phyloP scores from a whole-genome alignment of 169 alveolate genomes.

The Amoebophrya sp. region DNA sequence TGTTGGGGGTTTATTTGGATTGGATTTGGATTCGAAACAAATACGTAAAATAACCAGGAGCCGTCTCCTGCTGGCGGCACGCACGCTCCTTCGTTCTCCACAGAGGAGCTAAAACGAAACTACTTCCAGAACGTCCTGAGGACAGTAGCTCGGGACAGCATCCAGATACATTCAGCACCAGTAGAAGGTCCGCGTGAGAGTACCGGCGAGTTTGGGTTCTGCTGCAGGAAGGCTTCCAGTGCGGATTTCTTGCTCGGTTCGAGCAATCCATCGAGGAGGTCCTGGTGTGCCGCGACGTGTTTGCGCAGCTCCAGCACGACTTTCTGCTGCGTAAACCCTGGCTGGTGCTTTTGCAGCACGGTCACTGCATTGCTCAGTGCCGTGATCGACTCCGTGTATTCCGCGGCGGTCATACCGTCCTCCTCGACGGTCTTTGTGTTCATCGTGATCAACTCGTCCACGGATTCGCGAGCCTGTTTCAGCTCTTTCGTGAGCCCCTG shows the following conservation, averaged over 20 bases:
- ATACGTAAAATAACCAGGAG: neutral
- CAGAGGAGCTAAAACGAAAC: too few species aligned
- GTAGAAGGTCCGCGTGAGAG: neutral
- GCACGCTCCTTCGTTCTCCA: neutral
- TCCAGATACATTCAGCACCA: too few species aligned
- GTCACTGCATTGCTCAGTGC: neutral
- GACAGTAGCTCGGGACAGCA: too few species aligned
- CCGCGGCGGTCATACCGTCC: neutral
- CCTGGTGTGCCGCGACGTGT: neutral
- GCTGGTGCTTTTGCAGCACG: neutral
- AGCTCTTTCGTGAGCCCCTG: neutral
- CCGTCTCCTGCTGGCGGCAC: neutral
- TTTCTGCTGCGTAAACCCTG: neutral
- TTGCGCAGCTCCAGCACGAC: neutral
- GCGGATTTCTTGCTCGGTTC: neutral
- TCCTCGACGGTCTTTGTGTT: neutral
- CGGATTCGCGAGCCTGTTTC: neutral
- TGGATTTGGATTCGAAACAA: neutral
- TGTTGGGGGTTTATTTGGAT: neutral
- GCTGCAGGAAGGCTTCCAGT: neutral
- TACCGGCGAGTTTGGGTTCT: too few species aligned
- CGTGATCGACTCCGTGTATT: neutral
- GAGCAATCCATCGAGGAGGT: neutral
- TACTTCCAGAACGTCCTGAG: too few species aligned
- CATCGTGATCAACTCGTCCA: neutral